Percentiles rank a stretch among this genome's conserved stretches.
phyloP scores from a whole-genome alignment of 176 grass and related monocot species.

The Eleusine coracana region DNA sequence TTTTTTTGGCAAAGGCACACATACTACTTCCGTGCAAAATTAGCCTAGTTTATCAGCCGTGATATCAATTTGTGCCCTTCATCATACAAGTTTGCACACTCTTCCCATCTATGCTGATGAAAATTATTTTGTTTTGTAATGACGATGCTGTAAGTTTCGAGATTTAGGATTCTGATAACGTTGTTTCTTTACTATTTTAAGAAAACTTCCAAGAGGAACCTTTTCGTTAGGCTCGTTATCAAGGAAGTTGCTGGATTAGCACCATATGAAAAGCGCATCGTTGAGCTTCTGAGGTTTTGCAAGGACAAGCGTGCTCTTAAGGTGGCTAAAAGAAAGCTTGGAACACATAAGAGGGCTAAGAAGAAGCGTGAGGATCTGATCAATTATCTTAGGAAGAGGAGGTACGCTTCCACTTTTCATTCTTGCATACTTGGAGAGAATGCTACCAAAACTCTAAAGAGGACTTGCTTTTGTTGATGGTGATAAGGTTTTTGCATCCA shows the following conservation, averaged over 20 bases:
- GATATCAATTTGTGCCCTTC: too few relatives aligned
- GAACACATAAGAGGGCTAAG: conserved; percentile 51
- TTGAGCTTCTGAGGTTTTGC: conserved; percentile 31
- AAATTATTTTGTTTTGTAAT: neutral
- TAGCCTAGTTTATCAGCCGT: neutral
- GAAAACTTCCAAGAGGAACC: neutral
- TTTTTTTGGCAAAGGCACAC: neutral
- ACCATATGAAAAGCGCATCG: conserved; percentile 43
- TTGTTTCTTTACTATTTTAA: neutral
- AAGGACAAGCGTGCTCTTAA: conserved; percentile 41
- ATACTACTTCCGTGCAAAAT: neutral
- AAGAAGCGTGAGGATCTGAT: conserved; percentile 50
- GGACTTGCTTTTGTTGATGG: conserved; percentile 31
- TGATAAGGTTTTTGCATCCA: conserved; percentile 35
- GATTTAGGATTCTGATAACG: neutral
- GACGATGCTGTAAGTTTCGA: neutral
- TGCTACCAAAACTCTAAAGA: conserved; percentile 32
- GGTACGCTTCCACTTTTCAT: conserved; percentile 41
- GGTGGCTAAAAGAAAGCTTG: conserved; percentile 52
- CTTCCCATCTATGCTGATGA: too few relatives aligned
- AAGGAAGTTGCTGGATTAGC: neutral
- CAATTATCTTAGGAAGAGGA: conserved; percentile 57
- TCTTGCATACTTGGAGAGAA: conserved; percentile 9
- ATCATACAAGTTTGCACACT: too few relatives aligned
- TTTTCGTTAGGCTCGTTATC: neutral